phyloP scores from a whole-genome alignment of 108 stramenopile genomes.

The Stephanodiscus minutulus region DNA sequence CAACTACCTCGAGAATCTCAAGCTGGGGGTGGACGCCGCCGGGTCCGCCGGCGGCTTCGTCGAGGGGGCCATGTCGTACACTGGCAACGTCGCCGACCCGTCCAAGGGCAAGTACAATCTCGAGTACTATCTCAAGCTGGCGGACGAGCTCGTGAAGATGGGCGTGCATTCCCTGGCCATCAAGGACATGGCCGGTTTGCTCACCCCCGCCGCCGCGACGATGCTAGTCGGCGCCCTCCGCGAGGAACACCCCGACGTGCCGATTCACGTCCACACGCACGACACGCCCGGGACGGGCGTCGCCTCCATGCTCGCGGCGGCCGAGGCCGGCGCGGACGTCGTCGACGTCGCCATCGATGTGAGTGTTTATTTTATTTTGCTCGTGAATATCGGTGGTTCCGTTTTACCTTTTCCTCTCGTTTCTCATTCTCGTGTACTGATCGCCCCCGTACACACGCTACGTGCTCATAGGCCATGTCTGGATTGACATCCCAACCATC shows the following conservation, averaged over 20 bases:
- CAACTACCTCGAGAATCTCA: slow-evolving; percentile 86
- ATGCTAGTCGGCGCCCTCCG: slow-evolving; percentile 70
- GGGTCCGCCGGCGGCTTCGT: slow-evolving; percentile 82
- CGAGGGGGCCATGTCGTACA: slow-evolving; percentile 82
- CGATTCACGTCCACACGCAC: slow-evolving; percentile 98
- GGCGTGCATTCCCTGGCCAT: slow-evolving; percentile 83
- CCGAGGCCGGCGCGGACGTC: slow-evolving; percentile 90
- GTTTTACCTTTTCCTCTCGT: too few relatives aligned
- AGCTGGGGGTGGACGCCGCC: slow-evolving; percentile 84
- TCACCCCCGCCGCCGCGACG: slow-evolving; percentile 74
- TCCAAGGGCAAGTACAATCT: slow-evolving; percentile 69
- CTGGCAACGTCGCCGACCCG: slow-evolving; percentile 59
- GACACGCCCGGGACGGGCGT: slow-evolving; percentile 95
- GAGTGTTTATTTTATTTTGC: too few relatives aligned
- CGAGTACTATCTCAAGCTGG: slow-evolving; percentile 81
- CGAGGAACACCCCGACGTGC: slow-evolving; percentile 81
- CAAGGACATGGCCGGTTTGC: slow-evolving; percentile 88
- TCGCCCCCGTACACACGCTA: too few relatives aligned
- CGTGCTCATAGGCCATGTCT: slow-evolving; percentile 61
- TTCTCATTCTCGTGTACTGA: too few relatives aligned
- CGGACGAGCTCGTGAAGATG: slow-evolving; percentile 61
- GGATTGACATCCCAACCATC: slow-evolving; percentile 94
- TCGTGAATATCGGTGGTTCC: too few relatives aligned
- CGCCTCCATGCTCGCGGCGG: slow-evolving; percentile 90
- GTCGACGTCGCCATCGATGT: slow-evolving; percentile 88